A percentile compares a stretch with the other conserved stretches of the same genome.
Conservation (phyloP, 495 filamentous ascomycete species). For the Trypethelium eluteriae region DNA sequence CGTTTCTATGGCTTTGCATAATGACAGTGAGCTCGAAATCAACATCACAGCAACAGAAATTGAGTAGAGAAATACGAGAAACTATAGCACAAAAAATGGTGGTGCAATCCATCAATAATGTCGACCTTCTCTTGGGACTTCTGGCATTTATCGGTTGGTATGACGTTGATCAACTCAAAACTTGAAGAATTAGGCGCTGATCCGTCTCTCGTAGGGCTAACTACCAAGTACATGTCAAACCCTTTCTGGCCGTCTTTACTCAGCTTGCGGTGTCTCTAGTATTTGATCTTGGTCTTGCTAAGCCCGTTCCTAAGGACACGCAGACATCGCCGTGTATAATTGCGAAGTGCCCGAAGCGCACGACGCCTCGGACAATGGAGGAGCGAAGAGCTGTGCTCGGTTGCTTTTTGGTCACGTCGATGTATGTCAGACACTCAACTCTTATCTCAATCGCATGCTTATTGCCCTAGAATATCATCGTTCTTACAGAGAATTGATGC, state of each 20-base stretch:
- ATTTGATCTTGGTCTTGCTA: slow-evolving; percentile 31
- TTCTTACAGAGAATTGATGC: slow-evolving; percentile 42
- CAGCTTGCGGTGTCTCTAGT: slow-evolving; percentile 48
- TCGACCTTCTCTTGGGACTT: slow-evolving; percentile 51
- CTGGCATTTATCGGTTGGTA: slow-evolving; percentile 45
- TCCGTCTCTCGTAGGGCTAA: slow-evolving; percentile 16
- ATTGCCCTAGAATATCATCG: slow-evolving; percentile 15
- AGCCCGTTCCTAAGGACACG: neutral
- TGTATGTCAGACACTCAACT: no score
- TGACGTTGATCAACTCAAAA: slow-evolving; percentile 20
- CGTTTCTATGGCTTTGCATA: slow-evolving; percentile 13
- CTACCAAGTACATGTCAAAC: slow-evolving; percentile 27
- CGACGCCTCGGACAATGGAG: slow-evolving; percentile 40
- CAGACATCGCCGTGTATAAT: neutral
- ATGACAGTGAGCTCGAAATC: neutral
- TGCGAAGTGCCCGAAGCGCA: slow-evolving; percentile 26
- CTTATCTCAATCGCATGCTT: neutral
- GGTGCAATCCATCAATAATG: slow-evolving; percentile 42
- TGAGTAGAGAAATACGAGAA: neutral
- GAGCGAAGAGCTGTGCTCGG: slow-evolving; percentile 49
- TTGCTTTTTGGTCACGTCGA: slow-evolving; percentile 34
- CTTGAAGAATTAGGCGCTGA: slow-evolving; percentile 18
- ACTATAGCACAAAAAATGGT: slow-evolving; percentile 38
- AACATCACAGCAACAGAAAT: neutral
- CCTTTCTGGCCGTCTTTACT: slow-evolving; percentile 37